Evolutionary conservation across 2,329 filamentous ascomycete genomes (phyloP), one percentile per base, ranked within the genome.

Genomic region (Chlorencoelia australis): DNA sequence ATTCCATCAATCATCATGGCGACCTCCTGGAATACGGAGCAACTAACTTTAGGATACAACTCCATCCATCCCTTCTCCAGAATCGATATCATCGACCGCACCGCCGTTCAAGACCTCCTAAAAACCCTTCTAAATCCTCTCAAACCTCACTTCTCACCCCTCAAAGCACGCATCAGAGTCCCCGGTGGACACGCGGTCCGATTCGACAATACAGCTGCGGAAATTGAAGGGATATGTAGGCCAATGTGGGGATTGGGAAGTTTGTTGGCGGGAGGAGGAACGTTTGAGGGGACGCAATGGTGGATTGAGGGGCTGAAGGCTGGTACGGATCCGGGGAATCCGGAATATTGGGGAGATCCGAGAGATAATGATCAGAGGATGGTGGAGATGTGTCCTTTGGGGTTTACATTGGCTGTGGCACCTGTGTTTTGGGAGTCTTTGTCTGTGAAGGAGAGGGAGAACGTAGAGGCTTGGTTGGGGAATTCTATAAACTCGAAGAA

Each of bases 361-460:
- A 69, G 76, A 46, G 81, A 87, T 52, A 76, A 79, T 39, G 83
- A 88, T 52, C 82, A 88, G 63, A 67, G 82, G 17, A 88, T 88
- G 83, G 83, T 88, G 2, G 83, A 89, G 56, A 84, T 86, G 69
- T 87, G 82, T 53, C 82, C 82, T 1, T 67, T 88, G 40, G 83
- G 82, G 1, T 88, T 76, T 50, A 74, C 81, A 1, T 64, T 89
- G 35, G 81, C 80, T 20, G 77, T 86, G 35, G 80, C 77, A 1
- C 54, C 21, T 0, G 45, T 49, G 3, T 54, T 57, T 16, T 56
- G 65, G 68, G 64, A 76, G 10, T 73, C 69, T 1, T 62, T 88
- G 49, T 72, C 67, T 2, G 68, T 70, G 11, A 66, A 66, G 45
- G 73, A 84, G 54, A 75, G 69, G 49, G 60, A 54, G 8, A 84